phyloP scores from a whole-genome alignment of 1,284 basidiomycete species.

The Leccinum proliferum region DNA sequence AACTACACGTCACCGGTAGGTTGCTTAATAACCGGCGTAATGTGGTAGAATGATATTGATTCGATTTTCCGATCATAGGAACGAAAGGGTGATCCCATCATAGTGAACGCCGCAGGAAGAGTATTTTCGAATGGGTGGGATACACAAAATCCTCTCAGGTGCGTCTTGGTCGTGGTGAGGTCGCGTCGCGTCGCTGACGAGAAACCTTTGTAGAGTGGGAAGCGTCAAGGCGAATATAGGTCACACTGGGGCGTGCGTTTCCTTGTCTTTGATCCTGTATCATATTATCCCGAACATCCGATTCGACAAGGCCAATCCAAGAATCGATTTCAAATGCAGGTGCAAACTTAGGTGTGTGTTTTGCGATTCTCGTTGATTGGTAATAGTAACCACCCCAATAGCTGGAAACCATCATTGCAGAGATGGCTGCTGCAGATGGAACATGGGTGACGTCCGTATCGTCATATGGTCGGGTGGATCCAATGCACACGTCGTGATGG shows the following conservation, averaged over 20 bases:
- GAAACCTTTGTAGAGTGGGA: slow-evolving; percentile 19
- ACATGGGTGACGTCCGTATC: slow-evolving; percentile 26
- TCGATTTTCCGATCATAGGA: no score
- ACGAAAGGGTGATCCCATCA: no score
- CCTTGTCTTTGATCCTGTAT: slow-evolving; percentile 25
- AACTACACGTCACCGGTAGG: slow-evolving; percentile 42
- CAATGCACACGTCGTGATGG: slow-evolving; percentile 26
- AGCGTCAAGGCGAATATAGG: slow-evolving; percentile 30
- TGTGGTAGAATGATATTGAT: neutral
- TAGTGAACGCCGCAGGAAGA: no score
- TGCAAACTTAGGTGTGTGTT: slow-evolving; percentile 19
- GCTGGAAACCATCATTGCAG: slow-evolving; percentile 18
- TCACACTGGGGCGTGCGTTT: slow-evolving; percentile 28
- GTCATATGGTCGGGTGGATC: slow-evolving; percentile 26
- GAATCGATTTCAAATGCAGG: slow-evolving; percentile 24
- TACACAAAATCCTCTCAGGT: slow-evolving; percentile 19
- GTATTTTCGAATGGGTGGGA: slow-evolving; percentile 13
- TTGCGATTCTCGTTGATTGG: neutral
- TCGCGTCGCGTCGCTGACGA: neutral
- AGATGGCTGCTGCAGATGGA: slow-evolving; percentile 23
- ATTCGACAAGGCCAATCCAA: slow-evolving; percentile 24
- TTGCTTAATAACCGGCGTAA: neutral
- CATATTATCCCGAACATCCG: slow-evolving; percentile 22
- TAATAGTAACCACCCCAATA: slow-evolving; percentile 2
- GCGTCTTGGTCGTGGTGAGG: neutral